Evolutionary conservation across 139 green algal species (phyloP), one percentile per base, ranked within the genome.

Genomic region (Zygnema circumcarinatum): DNA sequence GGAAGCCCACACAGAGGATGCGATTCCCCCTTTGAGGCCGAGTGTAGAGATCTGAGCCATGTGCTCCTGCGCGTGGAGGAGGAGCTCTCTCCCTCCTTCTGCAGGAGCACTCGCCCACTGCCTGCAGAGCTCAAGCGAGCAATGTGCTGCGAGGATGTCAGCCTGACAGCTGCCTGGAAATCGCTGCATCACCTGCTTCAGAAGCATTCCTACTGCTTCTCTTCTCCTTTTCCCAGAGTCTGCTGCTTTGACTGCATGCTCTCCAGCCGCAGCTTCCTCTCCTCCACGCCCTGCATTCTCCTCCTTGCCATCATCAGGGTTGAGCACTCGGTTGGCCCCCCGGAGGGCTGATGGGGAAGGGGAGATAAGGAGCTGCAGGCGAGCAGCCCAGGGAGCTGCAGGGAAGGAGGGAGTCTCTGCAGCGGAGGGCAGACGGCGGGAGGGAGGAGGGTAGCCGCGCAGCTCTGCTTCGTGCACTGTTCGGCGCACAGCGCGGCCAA

Each of bases 121-220:
- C 7, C 76, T 25, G 11, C 76, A 88, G 31, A 86, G 52, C 52
- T 89, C 84, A 7, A 86, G 36, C 16, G 36, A 74, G 33, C 84
- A 33, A 76, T 89, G 84, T 1, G 76, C 84, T 25, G 76, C 84
- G 1, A 89, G 74, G 32, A 89, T 89, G 73, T 89, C 84, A 1
- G 42, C 20, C 32, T 89, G 84, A 32, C 75, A 87, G 74, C 7
- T 52, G 0, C n/a, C 21, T 38, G 84, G 74, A 53, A 89, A 89
- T 29, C 74, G 84, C 67, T 74, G 29, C 0, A 85, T 38, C 47
- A 74, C 32, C 1, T 85, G 38, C 11, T 74, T 36, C 21, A 85
- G 79, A 21, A 85, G 47, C 52, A 76, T 41, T 16, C 11, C 69
- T 38, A 39, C 16, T 41, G 35, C 36, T 78, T 78, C 69, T 78